phyloP scores from a whole-genome alignment of 257 asterid species.

The Solanum piurae region DNA sequence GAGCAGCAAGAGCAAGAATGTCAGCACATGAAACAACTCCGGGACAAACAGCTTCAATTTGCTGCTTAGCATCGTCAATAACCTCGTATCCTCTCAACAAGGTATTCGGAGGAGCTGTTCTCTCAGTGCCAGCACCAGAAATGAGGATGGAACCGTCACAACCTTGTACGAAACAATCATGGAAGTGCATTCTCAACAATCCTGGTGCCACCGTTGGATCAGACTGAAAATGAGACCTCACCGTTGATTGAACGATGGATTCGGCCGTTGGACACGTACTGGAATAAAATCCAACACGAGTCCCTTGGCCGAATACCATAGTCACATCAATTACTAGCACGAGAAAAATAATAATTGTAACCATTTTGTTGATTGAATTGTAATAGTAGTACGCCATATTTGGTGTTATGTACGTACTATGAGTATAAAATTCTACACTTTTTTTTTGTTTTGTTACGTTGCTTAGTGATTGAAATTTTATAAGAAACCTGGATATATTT shows the following conservation, averaged over 20 bases:
- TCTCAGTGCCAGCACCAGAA: conserved; percentile 44
- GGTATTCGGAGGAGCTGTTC: conserved; percentile 33
- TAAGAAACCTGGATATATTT: neutral
- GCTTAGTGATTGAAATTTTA: neutral
- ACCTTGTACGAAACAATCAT: conserved; percentile 81
- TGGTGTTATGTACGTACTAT: neutral
- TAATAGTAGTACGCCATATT: neutral
- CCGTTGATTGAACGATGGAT: conserved; percentile 45
- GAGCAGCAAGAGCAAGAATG: conserved; percentile 79
- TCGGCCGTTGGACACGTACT: conserved; percentile 59
- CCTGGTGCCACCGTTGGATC: conserved; percentile 60
- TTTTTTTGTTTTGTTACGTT: neutral
- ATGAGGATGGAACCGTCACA: conserved; percentile 84
- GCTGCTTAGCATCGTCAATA: conserved; percentile 62
- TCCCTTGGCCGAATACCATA: conserved; percentile 50
- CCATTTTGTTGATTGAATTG: neutral
- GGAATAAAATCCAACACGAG: conserved; percentile 63
- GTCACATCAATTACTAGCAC: conserved; percentile 9
- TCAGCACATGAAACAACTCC: conserved; percentile 80
- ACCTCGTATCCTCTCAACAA: conserved; percentile 55
- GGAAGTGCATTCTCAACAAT: conserved; percentile 74
- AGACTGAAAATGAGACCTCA: conserved; percentile 26
- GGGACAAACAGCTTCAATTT: conserved; percentile 61
- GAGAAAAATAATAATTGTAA: neutral
- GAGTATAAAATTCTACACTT: no score